Evolutionary conservation across 805 yeast species (phyloP), one percentile per base, ranked within the genome.

Genomic region (Schwanniomyces yamadae): DNA sequence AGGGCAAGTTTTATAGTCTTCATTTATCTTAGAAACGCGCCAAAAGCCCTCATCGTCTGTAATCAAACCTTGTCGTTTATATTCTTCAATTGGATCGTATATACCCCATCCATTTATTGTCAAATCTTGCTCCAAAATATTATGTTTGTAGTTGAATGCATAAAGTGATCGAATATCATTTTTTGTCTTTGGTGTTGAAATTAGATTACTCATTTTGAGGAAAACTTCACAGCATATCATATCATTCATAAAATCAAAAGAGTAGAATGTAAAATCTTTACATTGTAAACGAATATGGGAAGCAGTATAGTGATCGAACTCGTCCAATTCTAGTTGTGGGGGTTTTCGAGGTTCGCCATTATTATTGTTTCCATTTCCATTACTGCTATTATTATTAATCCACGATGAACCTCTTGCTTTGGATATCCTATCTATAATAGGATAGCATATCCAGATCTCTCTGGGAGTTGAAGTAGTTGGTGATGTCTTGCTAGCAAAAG

Each of bases 371-470:
- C 20, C 37, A 34, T 12, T 34, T 9, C 23, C 13, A 16, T 3
- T 20, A 37, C 32, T 44, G 10, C 33, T 38, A 16, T 37, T 43
- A 14, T 37, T 46, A 9, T 42, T 47, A n/a, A 55, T 36, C 59
- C 65, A 50, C 45, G 80, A 64, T 36, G 83, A 57, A 44, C 90
- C 80, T 43, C 75, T 58, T 42, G 75, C 64, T 55, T 77, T 72
- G 46, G 74, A 75, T 1, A 83, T 78, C 31, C 69, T 69, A 31
- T 78, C 82, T 21, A 90, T 80, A 44, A 89, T 77, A 1, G 97
- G 96, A 58, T 88, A 91, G 40, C 95, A 84, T 20, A 88, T 73
- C 99, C 98, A 93, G 20, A 87, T 76, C 57, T 93, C 98, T 39
- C 79, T 66, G 6, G 67, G 52, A 16, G 26, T 16, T 15, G 22